Base-by-base conservation (phyloP, 2,329 filamentous ascomycete species). In the Chalaropsis ovoidea region DNA sequence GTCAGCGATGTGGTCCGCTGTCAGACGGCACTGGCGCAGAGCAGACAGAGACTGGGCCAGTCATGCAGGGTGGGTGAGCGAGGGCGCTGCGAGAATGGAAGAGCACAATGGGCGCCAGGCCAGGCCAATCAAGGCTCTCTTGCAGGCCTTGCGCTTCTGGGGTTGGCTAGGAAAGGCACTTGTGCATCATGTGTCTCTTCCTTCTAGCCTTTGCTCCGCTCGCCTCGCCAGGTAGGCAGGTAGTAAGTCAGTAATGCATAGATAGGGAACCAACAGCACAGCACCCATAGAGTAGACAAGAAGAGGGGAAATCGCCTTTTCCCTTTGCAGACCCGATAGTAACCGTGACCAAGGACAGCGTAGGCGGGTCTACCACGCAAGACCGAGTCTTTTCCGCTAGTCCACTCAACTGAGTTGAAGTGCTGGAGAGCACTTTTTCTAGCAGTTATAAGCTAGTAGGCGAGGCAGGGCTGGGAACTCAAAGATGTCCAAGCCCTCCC, bases 131-230 rank as follows among this genome's bases (percentile, higher is more conserved):
- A 11, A 27, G 10, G n/a, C 22, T 13, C 47, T 24, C 19, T 15
- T 15, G 11, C 35, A 39, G 8, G 35, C 11, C 47, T 27, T 52
- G 11, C 45, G 1, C 45, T 49, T 11, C 13, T 22, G 13, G n/a
- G 10, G 11, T 49, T 10, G 22, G 7, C 7, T n/a, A 49, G 45
- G 7, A 49, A 49, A 49, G 45, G 22, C 22, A 24, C 5, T 10
- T 52, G 15, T 52, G 47, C 47, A 52, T 52, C 47, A 52, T 52
- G 47, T 52, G 47, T 27, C 47, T 52, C 47, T 52, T 52, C 47
- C 47, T 52, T 27, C 22, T 24, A 24, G 47, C 19, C 19, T 6
- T 39, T 10, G 5, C 35, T 39, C 35, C 35, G 35, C 35, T 39
- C 35, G 1, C 35, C 35, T 15, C 22, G 13, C 19, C 24, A 24